Conservation (phyloP, 2,329 filamentous ascomycete genomes). For the Aschersonia sp. region DNA sequence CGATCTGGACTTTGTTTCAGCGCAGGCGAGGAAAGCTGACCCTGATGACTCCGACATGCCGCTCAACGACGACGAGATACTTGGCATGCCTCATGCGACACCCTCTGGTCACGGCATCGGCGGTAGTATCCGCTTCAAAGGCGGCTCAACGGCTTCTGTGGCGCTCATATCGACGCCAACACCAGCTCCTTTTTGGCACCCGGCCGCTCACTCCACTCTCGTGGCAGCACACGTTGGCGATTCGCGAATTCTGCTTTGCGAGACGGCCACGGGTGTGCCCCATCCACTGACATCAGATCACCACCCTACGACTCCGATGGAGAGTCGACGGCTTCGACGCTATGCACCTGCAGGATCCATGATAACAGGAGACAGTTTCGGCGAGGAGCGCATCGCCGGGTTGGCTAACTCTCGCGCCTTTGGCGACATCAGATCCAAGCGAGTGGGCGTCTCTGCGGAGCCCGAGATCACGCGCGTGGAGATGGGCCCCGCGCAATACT, state of each 20-base stretch:
- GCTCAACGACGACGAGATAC: conserved; percentile 72
- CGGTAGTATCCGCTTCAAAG: conserved; percentile 68
- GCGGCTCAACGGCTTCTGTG: conserved; percentile 83
- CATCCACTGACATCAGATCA: conserved; percentile 80
- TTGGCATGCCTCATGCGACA: conserved; percentile 44
- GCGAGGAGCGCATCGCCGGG: conserved; percentile 87
- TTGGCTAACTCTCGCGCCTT: conserved; percentile 91
- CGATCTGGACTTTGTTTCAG: conserved; percentile 85
- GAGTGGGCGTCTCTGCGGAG: conserved; percentile 86
- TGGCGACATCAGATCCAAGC: conserved; percentile 82
- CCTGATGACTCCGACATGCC: conserved; percentile 64
- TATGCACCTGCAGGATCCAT: conserved; percentile 66
- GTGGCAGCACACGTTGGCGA: conserved; percentile 87
- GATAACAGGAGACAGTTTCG: conserved; percentile 81
- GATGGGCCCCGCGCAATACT: conserved; percentile 69
- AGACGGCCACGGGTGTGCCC: conserved; percentile 67
- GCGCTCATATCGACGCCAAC: conserved; percentile 87
- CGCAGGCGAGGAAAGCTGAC: conserved; percentile 72
- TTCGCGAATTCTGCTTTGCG: conserved; percentile 79
- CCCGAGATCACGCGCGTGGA: conserved; percentile 75
- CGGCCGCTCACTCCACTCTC: conserved; percentile 68
- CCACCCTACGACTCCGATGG: conserved; percentile 75
- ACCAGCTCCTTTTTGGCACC: conserved; percentile 89
- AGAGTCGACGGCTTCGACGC: conserved; percentile 69
- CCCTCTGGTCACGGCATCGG: conserved; percentile 53